These are phyloP conservation scores for Schizochytrium sp. DNA, from an alignment of 108 stramenopile genomes.

Conservation along the genomic window DNA sequence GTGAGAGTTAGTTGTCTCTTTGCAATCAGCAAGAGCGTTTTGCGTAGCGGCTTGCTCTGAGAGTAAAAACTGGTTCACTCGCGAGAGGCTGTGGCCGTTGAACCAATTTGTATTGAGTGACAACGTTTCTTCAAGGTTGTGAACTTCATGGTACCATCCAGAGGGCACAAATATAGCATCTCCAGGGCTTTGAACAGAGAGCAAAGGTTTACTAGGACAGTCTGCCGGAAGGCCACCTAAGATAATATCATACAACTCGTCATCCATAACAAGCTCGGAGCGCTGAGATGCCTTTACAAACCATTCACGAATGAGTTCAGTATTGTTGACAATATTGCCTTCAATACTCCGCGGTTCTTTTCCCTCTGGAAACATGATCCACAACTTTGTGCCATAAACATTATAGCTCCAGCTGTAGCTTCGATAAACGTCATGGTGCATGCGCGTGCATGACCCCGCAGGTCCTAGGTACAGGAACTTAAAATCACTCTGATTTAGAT, in stretches of 20 bases:
- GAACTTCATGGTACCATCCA: constrained; percentile 85
- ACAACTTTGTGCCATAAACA: constrained; percentile 83
- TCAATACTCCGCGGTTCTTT: not conserved
- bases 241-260: not conserved
- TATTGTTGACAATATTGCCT: not conserved
- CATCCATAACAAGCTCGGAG: not conserved
- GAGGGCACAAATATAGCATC: constrained; percentile 86
- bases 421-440: constrained; percentile 87
- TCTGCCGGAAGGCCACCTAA: not conserved
- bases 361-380: constrained; percentile 76
- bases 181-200: constrained; percentile 79
- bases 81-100: constrained; percentile 19
- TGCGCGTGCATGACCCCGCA: constrained; percentile 72
- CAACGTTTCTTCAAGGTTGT: constrained; percentile 83
- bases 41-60: not conserved
- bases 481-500: constrained; percentile 77
- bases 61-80: constrained; percentile 31
- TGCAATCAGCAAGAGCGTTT: constrained; percentile 22
- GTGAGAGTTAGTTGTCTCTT: too few relatives aligned
- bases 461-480: constrained; percentile 89
- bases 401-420: constrained; percentile 89
- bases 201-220: constrained; percentile 59
- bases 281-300: not conserved
- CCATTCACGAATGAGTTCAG: not conserved
- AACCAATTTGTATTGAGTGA: constrained; percentile 53